Evolutionary conservation across 2,329 filamentous ascomycete genomes (phyloP).

Genomic region (Verticillium klebahnii): DNA sequence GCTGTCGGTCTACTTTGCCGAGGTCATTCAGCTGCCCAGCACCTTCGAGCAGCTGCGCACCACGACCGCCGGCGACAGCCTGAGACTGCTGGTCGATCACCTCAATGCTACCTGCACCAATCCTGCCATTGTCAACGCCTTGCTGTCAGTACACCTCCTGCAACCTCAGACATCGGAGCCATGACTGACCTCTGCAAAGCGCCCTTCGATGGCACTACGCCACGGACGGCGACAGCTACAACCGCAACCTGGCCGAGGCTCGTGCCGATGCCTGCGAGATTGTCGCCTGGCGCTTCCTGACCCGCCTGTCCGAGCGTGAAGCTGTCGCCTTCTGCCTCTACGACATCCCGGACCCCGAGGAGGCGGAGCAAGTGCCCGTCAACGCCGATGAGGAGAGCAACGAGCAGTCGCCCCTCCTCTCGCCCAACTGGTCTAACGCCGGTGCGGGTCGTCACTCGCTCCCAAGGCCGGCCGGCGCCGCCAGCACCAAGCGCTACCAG

Average conservation of each 20-base stretch:
- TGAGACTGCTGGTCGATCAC: constrained; percentile 58
- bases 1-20: constrained; percentile 58
- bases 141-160: constrained; percentile 52
- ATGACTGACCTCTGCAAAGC: constrained; percentile 31
- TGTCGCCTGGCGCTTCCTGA: constrained; percentile 74
- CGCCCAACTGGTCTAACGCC: constrained; percentile 18
- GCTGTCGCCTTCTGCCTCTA: constrained; percentile 71
- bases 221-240: constrained; percentile 54
- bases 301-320: constrained; percentile 65
- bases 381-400: constrained; percentile 37
- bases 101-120: constrained; percentile 61
- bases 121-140: constrained; percentile 65
- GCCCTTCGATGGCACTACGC: constrained; percentile 73
- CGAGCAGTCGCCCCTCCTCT: constrained; percentile 44
- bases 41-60: constrained; percentile 72
- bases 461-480: constrained; percentile 29
- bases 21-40: constrained; percentile 59
- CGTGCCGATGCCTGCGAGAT: constrained; percentile 74
- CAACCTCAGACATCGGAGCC: neutral
- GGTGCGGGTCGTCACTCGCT: constrained; percentile 14
- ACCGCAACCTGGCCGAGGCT: constrained; percentile 56
- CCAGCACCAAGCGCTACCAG: constrained; percentile 38
- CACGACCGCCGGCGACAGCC: constrained; percentile 55
- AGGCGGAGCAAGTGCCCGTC: constrained; percentile 13
- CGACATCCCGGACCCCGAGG: constrained; percentile 54